phyloP scores from a whole-genome alignment of 352 stramenopile genomes.

The Globisporangium uncinulatum region DNA sequence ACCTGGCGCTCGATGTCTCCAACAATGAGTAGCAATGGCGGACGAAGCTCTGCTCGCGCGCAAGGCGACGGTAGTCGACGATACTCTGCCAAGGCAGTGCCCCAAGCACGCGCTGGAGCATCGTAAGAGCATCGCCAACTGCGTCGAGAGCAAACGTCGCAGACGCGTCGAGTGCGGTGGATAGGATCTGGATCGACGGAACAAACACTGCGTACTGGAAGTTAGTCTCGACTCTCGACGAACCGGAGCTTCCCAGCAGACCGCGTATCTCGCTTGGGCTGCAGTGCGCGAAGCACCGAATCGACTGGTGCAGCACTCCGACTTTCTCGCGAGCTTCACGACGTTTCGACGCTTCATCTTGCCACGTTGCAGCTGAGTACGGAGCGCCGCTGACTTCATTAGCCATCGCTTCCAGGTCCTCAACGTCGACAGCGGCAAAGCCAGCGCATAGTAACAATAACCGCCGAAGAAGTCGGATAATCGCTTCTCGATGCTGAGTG shows the following conservation, averaged over 20 bases:
- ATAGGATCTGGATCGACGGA: background rate
- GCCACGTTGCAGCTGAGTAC: too few relatives aligned
- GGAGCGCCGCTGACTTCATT: too few relatives aligned
- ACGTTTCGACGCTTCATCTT: too few relatives aligned
- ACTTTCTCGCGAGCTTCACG: background rate
- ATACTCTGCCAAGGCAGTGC: background rate
- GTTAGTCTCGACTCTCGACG: background rate
- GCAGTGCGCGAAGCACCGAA: conserved; percentile 6
- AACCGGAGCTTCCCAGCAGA: conserved; percentile 1
- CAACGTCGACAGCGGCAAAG: too few relatives aligned
- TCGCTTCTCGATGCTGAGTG: background rate
- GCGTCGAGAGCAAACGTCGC: background rate
- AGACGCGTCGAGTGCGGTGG: background rate
- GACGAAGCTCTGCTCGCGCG: conserved; percentile 1
- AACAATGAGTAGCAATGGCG: background rate
- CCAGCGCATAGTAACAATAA: background rate
- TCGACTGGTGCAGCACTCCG: conserved; percentile 5
- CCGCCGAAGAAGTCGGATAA: background rate
- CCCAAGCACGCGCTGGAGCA: conserved; percentile 2
- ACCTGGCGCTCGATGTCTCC: background rate
- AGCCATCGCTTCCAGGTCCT: too few relatives aligned
- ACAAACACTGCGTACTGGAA: conserved; percentile 4
- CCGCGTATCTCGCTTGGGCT: background rate
- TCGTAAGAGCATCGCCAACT: background rate
- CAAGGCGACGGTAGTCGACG: background rate